Percentiles rank a stretch among this genome's conserved stretches.
Conservation (phyloP, 345 rosid species). For the Pelargonium nanum region DNA sequence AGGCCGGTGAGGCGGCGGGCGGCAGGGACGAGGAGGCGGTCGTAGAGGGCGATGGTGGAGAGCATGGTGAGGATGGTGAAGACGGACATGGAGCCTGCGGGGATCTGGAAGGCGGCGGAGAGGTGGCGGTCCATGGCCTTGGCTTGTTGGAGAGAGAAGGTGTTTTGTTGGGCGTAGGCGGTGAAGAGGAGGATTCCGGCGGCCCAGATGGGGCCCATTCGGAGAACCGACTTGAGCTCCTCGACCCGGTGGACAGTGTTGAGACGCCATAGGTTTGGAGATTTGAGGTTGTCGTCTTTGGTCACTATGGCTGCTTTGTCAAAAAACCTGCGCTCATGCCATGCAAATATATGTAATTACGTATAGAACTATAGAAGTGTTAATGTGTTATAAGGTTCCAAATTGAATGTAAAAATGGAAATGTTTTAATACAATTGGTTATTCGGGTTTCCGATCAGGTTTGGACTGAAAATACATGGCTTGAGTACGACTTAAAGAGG, state of each 20-base stretch:
- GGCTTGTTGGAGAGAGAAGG: constrained; percentile 81
- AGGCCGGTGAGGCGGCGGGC: constrained; percentile 57
- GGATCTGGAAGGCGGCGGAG: constrained; percentile 60
- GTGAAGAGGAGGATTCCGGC: constrained; percentile 69
- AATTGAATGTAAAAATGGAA: no score
- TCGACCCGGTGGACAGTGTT: constrained; percentile 86
- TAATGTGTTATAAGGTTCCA: no score
- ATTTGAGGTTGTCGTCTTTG: constrained; percentile 37
- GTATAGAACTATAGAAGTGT: no score
- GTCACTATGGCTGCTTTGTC: constrained; percentile 70
- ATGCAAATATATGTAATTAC: no score
- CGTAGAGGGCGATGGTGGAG: constrained; percentile 53
- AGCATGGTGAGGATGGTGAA: constrained; percentile 76
- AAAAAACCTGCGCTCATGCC: constrained; percentile 73
- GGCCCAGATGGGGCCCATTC: constrained; percentile 93
- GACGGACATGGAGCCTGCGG: constrained; percentile 82
- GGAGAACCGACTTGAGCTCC: constrained; percentile 59
- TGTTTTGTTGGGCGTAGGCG: constrained; percentile 67
- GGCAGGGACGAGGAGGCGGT: constrained; percentile 47
- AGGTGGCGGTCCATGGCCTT: constrained; percentile 75
- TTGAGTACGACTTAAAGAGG: no score
- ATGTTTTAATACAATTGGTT: no score
- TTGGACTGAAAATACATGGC: no score
- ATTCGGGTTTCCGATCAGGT: no score
- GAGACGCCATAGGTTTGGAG: constrained; percentile 57